Percentiles rank a stretch among this genome's conserved stretches.
Evolutionary conservation across 1,284 basidiomycete genomes (phyloP).

Genomic region (Microbotryum scabiosae): DNA sequence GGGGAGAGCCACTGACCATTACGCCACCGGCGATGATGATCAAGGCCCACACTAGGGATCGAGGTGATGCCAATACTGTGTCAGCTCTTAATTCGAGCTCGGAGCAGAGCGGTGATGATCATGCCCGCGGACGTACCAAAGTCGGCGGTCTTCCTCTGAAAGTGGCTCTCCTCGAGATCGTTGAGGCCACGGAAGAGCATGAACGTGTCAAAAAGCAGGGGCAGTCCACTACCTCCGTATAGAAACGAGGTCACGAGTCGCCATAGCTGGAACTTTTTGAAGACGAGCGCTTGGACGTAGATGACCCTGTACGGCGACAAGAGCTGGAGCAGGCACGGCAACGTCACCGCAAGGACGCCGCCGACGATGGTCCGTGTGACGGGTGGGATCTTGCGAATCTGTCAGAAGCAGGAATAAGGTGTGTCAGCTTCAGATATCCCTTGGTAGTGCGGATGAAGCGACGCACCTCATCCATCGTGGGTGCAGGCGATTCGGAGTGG

Average conservation of each 20-base stretch:
- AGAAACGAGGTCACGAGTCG: conserved; percentile 68
- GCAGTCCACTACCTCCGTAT: conserved; percentile 55
- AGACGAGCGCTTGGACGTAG: conserved; percentile 4
- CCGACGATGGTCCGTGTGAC: conserved; percentile 65
- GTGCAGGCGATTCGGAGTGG: too few species aligned
- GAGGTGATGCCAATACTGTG: not conserved
- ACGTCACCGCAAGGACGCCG: conserved; percentile 55
- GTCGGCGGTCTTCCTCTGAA: conserved; percentile 55
- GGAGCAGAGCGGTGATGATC: not conserved
- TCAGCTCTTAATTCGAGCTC: not conserved
- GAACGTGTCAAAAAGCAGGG: conserved; percentile 61
- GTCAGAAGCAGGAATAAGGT: conserved; percentile 32
- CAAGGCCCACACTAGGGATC: conserved; percentile 31
- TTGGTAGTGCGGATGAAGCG: too few species aligned
- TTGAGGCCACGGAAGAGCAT: conserved; percentile 65
- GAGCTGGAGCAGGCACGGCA: conserved; percentile 54
- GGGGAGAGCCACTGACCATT: conserved; percentile 47
- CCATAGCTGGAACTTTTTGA: conserved; percentile 54
- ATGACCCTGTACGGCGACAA: conserved; percentile 56
- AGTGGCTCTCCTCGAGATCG: conserved; percentile 57
- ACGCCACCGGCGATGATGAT: conserved; percentile 50
- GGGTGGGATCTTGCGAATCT: conserved; percentile 72
- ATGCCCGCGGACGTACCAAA: conserved; percentile 55
- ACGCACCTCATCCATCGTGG: too few species aligned
- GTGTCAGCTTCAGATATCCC: too few species aligned